Conservation (phyloP, 164 flowering plant species). For the Aristolochia californica region DNA sequence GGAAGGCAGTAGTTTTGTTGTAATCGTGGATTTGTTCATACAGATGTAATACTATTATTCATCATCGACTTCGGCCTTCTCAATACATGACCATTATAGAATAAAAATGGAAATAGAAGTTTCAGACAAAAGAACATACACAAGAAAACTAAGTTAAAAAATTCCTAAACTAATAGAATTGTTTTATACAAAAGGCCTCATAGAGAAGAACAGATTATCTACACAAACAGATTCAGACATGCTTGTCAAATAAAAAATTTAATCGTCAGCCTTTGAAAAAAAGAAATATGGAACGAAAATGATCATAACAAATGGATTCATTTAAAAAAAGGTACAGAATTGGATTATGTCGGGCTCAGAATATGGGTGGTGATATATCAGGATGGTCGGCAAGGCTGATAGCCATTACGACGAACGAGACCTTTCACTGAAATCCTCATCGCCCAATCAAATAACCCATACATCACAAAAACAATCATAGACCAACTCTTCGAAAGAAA, state of each 20-base stretch:
- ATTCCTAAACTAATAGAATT: neutral
- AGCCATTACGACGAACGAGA: constrained; percentile 40
- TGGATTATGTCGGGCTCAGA: constrained; percentile 11
- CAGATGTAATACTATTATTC: neutral
- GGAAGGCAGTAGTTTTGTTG: constrained; percentile 14
- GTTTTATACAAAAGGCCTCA: constrained; percentile 8
- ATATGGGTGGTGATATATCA: constrained; percentile 21
- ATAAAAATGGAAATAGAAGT: neutral
- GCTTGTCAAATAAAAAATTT: constrained; percentile 11
- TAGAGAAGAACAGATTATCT: constrained; percentile 14
- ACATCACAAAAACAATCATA: neutral
- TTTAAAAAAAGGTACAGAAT: neutral
- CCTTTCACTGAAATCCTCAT: constrained; percentile 22
- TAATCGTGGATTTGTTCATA: constrained; percentile 5
- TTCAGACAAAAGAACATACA: neutral
- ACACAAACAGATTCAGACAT: constrained; percentile 13
- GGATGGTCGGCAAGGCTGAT: constrained; percentile 17
- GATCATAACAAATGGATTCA: too few species aligned
- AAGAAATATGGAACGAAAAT: neutral
- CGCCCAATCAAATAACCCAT: constrained; percentile 7
- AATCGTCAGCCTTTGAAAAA: constrained; percentile 9
- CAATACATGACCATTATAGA: neutral
- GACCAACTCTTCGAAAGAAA: too few species aligned
- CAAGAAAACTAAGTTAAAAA: neutral
- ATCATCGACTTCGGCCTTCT: neutral